phyloP scores from a whole-genome alignment of 1,284 basidiomycete genomes.

The Melampsora abietis-canadensis region DNA sequence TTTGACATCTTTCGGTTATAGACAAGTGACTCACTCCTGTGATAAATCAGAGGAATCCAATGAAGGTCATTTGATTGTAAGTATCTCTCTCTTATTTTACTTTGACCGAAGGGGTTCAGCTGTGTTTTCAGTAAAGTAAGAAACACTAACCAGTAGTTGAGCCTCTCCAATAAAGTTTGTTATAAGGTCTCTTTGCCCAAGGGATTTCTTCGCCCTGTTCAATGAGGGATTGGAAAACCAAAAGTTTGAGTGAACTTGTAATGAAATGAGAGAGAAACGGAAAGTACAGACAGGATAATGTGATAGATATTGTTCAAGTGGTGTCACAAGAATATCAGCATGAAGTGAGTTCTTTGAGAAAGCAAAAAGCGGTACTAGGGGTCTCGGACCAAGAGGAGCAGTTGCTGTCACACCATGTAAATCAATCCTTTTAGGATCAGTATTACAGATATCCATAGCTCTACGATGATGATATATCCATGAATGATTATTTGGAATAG shows the following conservation, averaged over 20 bases:
- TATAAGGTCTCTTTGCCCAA: constrained; percentile 54
- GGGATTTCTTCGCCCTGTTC: constrained; percentile 21
- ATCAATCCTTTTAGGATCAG: constrained; percentile 32
- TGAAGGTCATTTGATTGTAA: constrained; percentile 9
- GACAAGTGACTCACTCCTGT: background rate
- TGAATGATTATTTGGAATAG: constrained; percentile 3
- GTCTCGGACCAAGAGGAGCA: constrained; percentile 47
- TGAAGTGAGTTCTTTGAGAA: constrained; percentile 52
- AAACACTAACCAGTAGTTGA: constrained; percentile 55
- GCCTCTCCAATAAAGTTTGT: constrained; percentile 54
- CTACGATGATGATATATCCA: constrained; percentile 21
- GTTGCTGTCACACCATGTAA: constrained; percentile 49
- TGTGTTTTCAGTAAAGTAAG: background rate
- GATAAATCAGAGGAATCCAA: too few species aligned
- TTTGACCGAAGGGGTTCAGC: too few species aligned
- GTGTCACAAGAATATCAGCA: constrained; percentile 57
- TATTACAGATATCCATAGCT: constrained; percentile 39
- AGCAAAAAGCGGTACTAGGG: constrained; percentile 50
- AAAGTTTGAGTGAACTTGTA: background rate
- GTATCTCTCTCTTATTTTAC: constrained; percentile 46
- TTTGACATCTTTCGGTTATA: too few species aligned
- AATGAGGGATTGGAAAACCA: background rate
- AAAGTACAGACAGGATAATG: constrained; percentile 17
- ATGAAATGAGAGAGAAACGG: too few species aligned
- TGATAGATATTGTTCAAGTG: constrained; percentile 56